phyloP scores from a whole-genome alignment of 768 basidiomycete species.

The Tulasnella sp. region DNA sequence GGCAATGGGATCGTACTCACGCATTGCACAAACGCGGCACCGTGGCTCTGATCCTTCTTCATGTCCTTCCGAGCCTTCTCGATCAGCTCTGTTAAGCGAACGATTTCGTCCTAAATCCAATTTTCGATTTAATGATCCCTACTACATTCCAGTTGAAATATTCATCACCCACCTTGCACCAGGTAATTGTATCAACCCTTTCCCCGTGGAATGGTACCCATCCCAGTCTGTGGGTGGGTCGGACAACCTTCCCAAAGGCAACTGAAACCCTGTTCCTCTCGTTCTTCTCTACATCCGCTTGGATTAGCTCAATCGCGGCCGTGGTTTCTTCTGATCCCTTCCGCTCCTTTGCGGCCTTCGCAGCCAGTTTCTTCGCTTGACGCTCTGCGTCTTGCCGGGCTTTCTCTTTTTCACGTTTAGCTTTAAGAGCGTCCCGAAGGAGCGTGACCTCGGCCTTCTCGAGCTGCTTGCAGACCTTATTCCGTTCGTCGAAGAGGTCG shows the following conservation, averaged over 20 bases:
- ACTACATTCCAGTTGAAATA: background rate
- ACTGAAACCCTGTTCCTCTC: slow-evolving; percentile 48
- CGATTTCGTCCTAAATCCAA: slow-evolving; percentile 54
- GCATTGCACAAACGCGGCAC: slow-evolving; percentile 54
- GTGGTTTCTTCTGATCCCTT: slow-evolving; percentile 39
- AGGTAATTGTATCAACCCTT: slow-evolving; percentile 70
- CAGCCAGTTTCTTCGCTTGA: slow-evolving; percentile 40
- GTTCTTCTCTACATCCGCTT: slow-evolving; percentile 36
- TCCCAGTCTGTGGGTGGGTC: slow-evolving; percentile 59
- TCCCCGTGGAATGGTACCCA: slow-evolving; percentile 56
- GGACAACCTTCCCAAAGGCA: slow-evolving; percentile 55
- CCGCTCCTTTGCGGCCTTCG: slow-evolving; percentile 37
- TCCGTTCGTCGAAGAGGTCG: slow-evolving; percentile 45
- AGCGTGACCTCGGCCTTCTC: slow-evolving; percentile 61
- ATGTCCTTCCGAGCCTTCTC: slow-evolving; percentile 48
- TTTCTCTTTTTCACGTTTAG: slow-evolving; percentile 47
- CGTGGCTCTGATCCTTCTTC: slow-evolving; percentile 53
- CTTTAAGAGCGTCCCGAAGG: slow-evolving; percentile 48
- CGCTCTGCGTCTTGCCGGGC: slow-evolving; percentile 47
- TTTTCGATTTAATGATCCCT: background rate
- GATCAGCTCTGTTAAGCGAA: slow-evolving; percentile 51
- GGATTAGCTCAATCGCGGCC: slow-evolving; percentile 39
- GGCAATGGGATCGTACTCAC: background rate
- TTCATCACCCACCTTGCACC: slow-evolving; percentile 53
- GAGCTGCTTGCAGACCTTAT: slow-evolving; percentile 53